Conservation (phyloP, 805 yeast genomes). For the Yamadazyma insecticola region DNA sequence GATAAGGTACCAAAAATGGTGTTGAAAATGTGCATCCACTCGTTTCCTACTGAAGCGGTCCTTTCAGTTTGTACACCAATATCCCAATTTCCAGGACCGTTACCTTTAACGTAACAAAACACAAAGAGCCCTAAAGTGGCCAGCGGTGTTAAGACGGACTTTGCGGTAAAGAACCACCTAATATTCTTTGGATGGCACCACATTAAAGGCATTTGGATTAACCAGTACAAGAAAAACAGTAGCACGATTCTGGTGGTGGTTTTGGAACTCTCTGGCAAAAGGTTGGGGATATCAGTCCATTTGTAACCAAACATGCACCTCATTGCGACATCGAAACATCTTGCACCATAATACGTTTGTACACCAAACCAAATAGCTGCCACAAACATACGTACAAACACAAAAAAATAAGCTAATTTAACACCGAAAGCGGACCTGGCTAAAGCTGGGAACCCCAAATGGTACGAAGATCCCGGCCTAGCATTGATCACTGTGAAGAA, state of each 20-base stretch:
- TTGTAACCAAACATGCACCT: conserved; percentile 10
- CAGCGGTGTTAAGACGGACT: conserved; percentile 8
- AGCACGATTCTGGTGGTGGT: conserved; percentile 7
- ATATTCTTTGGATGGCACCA: conserved; percentile 12
- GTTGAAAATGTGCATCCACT: conserved; percentile 10
- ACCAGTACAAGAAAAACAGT: conserved; percentile 8
- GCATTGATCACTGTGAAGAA: conserved; percentile 11
- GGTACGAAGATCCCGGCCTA: conserved; percentile 11
- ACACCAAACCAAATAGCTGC: conserved; percentile 11
- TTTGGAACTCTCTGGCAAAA: conserved; percentile 9
- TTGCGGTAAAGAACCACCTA: conserved; percentile 8
- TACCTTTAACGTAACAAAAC: conserved; percentile 9
- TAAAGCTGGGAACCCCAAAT: conserved; percentile 10
- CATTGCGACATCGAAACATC: conserved; percentile 4
- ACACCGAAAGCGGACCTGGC: conserved; percentile 10
- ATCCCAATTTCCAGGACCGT: conserved; percentile 11
- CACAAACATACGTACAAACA: conserved; percentile 10
- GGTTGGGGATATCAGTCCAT: conserved; percentile 9
- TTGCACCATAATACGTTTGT: conserved; percentile 9
- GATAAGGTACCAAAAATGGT: conserved; percentile 11
- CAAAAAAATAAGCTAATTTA: conserved; percentile 8
- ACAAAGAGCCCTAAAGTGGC: conserved; percentile 10
- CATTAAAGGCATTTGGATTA: conserved; percentile 11
- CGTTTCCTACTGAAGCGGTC: conserved; percentile 5
- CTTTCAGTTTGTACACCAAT: conserved; percentile 4